phyloP scores from a whole-genome alignment of 805 yeast genomes.

The Barnettozyma sp. region DNA sequence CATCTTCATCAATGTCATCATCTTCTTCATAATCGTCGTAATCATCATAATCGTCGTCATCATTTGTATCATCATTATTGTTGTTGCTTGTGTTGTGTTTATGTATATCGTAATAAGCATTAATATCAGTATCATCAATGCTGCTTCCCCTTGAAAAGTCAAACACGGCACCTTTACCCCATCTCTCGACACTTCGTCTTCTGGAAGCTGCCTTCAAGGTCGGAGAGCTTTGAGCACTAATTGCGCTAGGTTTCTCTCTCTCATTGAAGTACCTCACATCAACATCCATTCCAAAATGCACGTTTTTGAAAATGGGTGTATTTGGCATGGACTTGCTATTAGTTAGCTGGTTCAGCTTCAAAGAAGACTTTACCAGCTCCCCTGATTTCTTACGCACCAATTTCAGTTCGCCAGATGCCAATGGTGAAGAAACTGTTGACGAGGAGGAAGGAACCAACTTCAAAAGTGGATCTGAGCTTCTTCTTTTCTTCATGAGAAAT shows the following conservation, averaged over 20 bases:
- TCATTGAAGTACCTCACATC: constrained; percentile 70
- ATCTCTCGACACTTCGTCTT: constrained; percentile 22
- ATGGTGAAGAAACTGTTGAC: not conserved
- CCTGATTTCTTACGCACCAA: constrained; percentile 81
- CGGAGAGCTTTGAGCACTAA: constrained; percentile 64
- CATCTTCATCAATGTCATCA: constrained; percentile 16
- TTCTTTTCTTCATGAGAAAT: constrained; percentile 19
- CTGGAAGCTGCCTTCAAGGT: constrained; percentile 19
- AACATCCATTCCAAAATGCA: constrained; percentile 67
- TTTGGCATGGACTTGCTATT: constrained; percentile 41
- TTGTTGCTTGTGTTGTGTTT: too few species aligned
- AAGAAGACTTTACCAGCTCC: constrained; percentile 72
- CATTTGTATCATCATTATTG: too few species aligned
- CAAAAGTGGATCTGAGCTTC: constrained; percentile 9
- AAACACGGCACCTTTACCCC: constrained; percentile 25
- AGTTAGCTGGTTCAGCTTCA: constrained; percentile 40
- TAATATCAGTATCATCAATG: too few species aligned
- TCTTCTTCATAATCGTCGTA: constrained; percentile 18
- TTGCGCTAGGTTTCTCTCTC: constrained; percentile 70
- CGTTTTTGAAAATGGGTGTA: constrained; percentile 61
- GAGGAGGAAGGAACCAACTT: not conserved
- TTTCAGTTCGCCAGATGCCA: constrained; percentile 22
- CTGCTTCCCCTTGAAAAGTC: constrained; percentile 13
- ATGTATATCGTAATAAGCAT: too few species aligned
- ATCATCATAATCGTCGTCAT: constrained; percentile 15